Percentiles rank a stretch among this genome's conserved stretches.
phyloP scores from a whole-genome alignment of 257 asterid genomes.

The Jasminum sambac region DNA sequence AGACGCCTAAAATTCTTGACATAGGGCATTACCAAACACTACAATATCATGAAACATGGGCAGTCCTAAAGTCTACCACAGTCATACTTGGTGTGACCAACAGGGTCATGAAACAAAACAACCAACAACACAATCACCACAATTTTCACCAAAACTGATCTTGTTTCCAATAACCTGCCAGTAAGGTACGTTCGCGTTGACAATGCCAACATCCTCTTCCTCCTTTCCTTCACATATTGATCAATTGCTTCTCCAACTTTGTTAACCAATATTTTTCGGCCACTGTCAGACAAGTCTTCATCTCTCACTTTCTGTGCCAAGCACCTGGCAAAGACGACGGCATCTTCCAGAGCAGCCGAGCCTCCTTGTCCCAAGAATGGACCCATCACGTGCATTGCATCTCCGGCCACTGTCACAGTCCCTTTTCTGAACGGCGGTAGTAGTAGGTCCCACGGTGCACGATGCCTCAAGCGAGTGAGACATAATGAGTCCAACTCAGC shows the following conservation, averaged over 20 bases:
- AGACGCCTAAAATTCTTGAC: too few relatives aligned
- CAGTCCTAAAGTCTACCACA: constrained; percentile 24
- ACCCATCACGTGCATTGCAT: constrained; percentile 54
- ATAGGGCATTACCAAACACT: too few relatives aligned
- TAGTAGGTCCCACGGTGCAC: constrained; percentile 44
- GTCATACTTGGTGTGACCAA: constrained; percentile 29
- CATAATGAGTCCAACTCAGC: constrained; percentile 32
- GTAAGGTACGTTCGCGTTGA: constrained; percentile 33
- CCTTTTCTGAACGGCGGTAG: constrained; percentile 28
- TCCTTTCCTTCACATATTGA: constrained; percentile 39
- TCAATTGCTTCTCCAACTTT: constrained; percentile 23
- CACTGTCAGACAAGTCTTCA: not conserved
- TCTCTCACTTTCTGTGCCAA: constrained; percentile 22
- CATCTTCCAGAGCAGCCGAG: constrained; percentile 41
- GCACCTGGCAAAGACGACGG: constrained; percentile 46
- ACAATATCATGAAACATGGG: not conserved
- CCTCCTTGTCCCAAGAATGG: constrained; percentile 48
- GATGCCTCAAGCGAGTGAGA: constrained; percentile 37
- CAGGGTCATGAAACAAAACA: constrained; percentile 22
- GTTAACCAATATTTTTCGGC: not conserved
- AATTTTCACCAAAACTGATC: constrained; percentile 11
- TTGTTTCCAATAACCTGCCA: constrained; percentile 21
- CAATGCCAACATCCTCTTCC: constrained; percentile 31
- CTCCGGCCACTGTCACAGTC: constrained; percentile 39
- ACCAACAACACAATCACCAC: constrained; percentile 16